These are phyloP conservation scores for Rubroboletus satanas DNA, from an alignment of 768 basidiomycete genomes.

Conservation along the genomic window DNA sequence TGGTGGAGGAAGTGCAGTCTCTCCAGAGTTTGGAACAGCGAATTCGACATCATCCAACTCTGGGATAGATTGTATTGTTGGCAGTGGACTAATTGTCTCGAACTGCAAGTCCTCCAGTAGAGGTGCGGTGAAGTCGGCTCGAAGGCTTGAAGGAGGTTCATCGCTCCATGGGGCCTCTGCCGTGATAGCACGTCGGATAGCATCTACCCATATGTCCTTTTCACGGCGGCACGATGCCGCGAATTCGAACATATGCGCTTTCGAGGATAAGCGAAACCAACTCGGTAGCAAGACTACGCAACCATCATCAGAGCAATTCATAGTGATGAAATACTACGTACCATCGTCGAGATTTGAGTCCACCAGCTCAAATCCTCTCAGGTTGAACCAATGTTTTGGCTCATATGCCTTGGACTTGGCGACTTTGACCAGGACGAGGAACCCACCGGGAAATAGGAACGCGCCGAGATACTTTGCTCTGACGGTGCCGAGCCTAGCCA, in stretches of 20 bases:
- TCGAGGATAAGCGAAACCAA: slow-evolving; percentile 69
- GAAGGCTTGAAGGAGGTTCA: slow-evolving; percentile 64
- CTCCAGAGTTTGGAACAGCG: slow-evolving; percentile 4
- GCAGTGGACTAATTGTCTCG: slow-evolving; percentile 40
- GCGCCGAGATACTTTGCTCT: slow-evolving; percentile 86
- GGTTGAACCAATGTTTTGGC: slow-evolving; percentile 82
- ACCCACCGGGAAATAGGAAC: slow-evolving; percentile 85
- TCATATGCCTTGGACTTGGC: slow-evolving; percentile 78
- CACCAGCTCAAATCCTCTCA: slow-evolving; percentile 66
- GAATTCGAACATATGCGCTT: slow-evolving; percentile 77
- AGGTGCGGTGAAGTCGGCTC: slow-evolving; percentile 39
- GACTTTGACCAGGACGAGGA: slow-evolving; percentile 84
- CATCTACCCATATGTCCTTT: slow-evolving; percentile 81
- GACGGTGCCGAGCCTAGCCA: slow-evolving; percentile 46
- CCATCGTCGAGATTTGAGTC: slow-evolving; percentile 72
- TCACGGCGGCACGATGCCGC: slow-evolving; percentile 82
- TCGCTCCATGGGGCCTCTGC: slow-evolving; percentile 46
- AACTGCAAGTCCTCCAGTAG: slow-evolving; percentile 37
- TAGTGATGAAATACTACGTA: slow-evolving; percentile 40
- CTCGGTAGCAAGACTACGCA: slow-evolving; percentile 70
- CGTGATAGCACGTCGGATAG: slow-evolving; percentile 52
- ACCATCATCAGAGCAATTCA: slow-evolving; percentile 4
- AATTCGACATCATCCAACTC: slow-evolving; percentile 34
- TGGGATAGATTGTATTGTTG: slow-evolving; percentile 57
- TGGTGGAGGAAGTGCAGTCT: background rate